A percentile compares a stretch with the other conserved stretches of the same genome.
Conservation (phyloP, 495 filamentous ascomycete genomes). For the Aspergillus biplanus region DNA sequence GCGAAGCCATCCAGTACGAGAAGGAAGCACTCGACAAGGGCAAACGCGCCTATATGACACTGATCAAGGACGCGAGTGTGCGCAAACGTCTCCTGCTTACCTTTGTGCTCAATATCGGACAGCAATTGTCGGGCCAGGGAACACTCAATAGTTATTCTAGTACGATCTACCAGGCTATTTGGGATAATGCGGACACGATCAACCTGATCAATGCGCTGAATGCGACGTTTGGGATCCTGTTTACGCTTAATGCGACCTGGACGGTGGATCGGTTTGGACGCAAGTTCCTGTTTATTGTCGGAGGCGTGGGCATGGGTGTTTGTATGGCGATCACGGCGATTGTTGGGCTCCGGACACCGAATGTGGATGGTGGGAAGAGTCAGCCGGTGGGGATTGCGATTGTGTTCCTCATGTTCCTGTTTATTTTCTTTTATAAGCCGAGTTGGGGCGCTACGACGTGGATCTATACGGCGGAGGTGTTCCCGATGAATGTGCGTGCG, state of each 20-base stretch:
- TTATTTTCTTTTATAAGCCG: constrained; percentile 68
- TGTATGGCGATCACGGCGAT: neutral
- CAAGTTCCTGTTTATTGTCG: constrained; percentile 65
- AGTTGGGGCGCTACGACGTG: constrained; percentile 66
- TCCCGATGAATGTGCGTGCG: constrained; percentile 65
- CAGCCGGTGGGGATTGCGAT: constrained; percentile 61
- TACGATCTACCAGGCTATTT: neutral
- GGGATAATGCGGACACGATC: constrained; percentile 40
- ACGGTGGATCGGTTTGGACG: constrained; percentile 67
- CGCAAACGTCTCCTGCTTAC: constrained; percentile 58
- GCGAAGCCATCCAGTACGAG: constrained; percentile 63
- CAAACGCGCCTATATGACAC: constrained; percentile 44
- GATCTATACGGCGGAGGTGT: constrained; percentile 66
- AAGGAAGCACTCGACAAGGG: constrained; percentile 58
- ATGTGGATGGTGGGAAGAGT: constrained; percentile 13
- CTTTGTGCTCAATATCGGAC: constrained; percentile 38
- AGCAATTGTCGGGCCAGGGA: neutral
- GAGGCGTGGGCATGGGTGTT: constrained; percentile 61
- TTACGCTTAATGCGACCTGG: constrained; percentile 71
- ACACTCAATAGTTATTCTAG: neutral
- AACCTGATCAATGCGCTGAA: constrained; percentile 66
- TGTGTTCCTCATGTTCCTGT: constrained; percentile 62
- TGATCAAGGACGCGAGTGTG: constrained; percentile 63
- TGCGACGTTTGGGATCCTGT: constrained; percentile 66
- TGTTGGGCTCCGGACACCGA: neutral